These are phyloP conservation scores for Termitomyces titanicus DNA, from an alignment of 768 basidiomycete species.

Conservation along the genomic window DNA sequence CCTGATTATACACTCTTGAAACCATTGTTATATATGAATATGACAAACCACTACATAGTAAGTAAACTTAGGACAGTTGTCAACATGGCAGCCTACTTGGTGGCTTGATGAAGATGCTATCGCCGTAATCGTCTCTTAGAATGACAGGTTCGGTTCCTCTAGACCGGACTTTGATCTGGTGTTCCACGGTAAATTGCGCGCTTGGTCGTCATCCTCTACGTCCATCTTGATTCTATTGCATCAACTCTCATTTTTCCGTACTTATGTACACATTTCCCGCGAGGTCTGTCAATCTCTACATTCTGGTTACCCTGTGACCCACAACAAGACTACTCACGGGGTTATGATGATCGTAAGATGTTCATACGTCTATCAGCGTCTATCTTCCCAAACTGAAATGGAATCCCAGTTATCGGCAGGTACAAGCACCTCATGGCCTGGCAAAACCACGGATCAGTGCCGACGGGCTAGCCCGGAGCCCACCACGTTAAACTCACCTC, in stretches of 20 bases:
- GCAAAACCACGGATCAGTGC: conserved; percentile 32
- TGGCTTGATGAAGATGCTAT: conserved; percentile 1
- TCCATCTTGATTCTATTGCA: neutral
- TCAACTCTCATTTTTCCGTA: neutral
- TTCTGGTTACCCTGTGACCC: conserved; percentile 6
- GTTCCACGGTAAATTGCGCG: neutral
- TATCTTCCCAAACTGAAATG: no score
- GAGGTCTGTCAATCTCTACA: conserved; percentile 6
- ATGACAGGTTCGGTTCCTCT: conserved; percentile 4
- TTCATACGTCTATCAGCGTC: neutral
- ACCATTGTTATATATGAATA: neutral
- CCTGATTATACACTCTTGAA: neutral
- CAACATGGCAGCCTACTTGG: neutral
- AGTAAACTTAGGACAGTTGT: neutral
- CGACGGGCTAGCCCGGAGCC: conserved; percentile 22
- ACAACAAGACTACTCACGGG: neutral
- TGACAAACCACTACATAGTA: neutral
- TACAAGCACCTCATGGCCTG: conserved; percentile 21
- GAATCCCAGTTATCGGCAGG: neutral
- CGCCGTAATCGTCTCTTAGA: neutral
- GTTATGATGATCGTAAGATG: conserved; percentile 1
- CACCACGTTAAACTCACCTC: conserved; percentile 1
- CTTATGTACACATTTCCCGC: no score
- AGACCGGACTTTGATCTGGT: neutral
- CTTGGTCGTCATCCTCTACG: neutral